Evolutionary conservation across 139 green algal species (phyloP), one percentile per base, ranked within the genome.

Genomic region (Ettlia oleoabundans): DNA sequence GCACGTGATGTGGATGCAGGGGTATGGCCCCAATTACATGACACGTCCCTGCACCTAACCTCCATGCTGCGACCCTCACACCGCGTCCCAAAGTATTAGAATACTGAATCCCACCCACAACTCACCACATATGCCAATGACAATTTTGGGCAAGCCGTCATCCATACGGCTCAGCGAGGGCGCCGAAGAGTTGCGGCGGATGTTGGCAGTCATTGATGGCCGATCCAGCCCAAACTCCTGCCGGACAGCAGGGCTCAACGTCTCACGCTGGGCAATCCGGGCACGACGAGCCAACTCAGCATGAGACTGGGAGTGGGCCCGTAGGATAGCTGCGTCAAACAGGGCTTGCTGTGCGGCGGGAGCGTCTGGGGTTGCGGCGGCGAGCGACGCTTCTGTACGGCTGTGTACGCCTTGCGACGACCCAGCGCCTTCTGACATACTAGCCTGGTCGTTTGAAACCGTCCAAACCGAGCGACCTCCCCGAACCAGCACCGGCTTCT

Each of bases 41-140:
- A n/a, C n/a, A n/a, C n/a, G n/a, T n/a, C n/a, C n/a, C n/a, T n/a
- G n/a, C n/a, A n/a, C n/a, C n/a, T n/a, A n/a, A n/a, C n/a, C n/a
- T n/a, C n/a, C n/a, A n/a, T n/a, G n/a, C n/a, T n/a, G n/a, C n/a
- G n/a, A n/a, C n/a, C n/a, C n/a, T n/a, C n/a, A n/a, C n/a, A n/a
- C n/a, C n/a, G n/a, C n/a, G n/a, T n/a, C n/a, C n/a, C n/a, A n/a
- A n/a, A n/a, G n/a, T n/a, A n/a, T n/a, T n/a, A n/a, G n/a, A n/a
- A n/a, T n/a, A n/a, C n/a, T n/a, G n/a, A n/a, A n/a, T n/a, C n/a
- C n/a, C n/a, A n/a, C n/a, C n/a, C 73, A 40, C 3, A 9, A 53
- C 82, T 32, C 51, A 84, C 83, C 83, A 47, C 83, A 87, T 22
- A 87, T 73, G 69, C 83, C 83, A 26, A 87, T 69, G 19, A 58